Evolutionary conservation across 1,284 basidiomycete species (phyloP), one percentile per base, ranked within the genome.

Genomic region (Irpex lacteus): DNA sequence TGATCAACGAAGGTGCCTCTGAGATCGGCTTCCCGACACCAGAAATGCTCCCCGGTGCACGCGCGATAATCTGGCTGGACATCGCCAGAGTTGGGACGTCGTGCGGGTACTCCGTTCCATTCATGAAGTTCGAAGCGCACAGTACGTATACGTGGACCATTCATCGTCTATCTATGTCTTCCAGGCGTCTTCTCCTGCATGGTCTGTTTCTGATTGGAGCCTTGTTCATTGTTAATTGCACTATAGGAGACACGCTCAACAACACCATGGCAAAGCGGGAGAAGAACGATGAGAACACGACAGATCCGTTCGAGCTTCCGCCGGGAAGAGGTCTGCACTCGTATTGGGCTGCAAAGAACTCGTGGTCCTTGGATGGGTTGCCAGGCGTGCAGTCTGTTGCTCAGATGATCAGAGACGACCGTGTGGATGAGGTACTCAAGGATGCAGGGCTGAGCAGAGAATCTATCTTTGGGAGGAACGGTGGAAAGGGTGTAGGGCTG

Each of bases 351-450:
- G 53, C 59, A n/a, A 63, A 49, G 15, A 63, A 66, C 60, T 49
- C 65, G n/a, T 66, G 65, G 65, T 66, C 65, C 1, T 60, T 66
- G 19, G 65, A 66, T 50, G 65, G 65, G 34, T 53, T 66, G 44
- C 65, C 59, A 7, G 65, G 65, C 2, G 59, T 57, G 19, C 54
- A 49, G 55, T 37, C 60, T 53, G 32, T 61, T 19, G 59, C 62
- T 9, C 21, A 57, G 38, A 36, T 18, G 59, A 53, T 49, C 3
- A 61, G 50, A n/a, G 13, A 36, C 8, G 55, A 38, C 18, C 11
- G 60, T n/a, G 44, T 59, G 5, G 37, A 36, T 36, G 40, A 52
- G 19, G 40, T 56, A 4, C 63, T 66, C 62, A 36, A 38, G n/a
- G 61, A 61, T 6, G 21, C 37, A 21, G 62, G 65, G 15, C 55